Percentiles rank a stretch among this genome's conserved stretches.
Conservation (phyloP, 2,329 filamentous ascomycete genomes). For the Capronia epimyces region DNA sequence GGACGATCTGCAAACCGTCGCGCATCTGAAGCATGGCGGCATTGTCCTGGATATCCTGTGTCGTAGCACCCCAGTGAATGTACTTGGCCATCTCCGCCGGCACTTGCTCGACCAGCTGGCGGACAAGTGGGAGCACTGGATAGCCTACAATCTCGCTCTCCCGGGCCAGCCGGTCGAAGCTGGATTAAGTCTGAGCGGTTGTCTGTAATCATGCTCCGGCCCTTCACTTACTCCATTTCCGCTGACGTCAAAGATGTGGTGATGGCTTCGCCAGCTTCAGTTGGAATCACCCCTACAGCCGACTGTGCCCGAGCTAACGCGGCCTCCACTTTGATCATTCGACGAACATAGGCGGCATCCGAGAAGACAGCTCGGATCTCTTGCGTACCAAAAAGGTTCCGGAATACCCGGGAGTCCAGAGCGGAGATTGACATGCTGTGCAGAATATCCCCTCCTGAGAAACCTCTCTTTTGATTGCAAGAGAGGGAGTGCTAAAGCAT, state of each 20-base stretch:
- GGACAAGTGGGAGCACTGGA: conserved; percentile 29
- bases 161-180: conserved; percentile 24
- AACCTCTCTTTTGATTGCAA: too few relatives aligned
- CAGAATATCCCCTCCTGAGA: too few relatives aligned
- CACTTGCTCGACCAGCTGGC: conserved; percentile 26
- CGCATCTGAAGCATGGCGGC: conserved; percentile 52
- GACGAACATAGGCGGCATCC: conserved; percentile 28
- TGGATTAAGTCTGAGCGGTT: neutral
- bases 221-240: conserved; percentile 20
- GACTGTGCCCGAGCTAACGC: conserved; percentile 29
- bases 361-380: conserved; percentile 29
- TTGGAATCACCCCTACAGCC: conserved; percentile 26
- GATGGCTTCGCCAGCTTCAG: conserved; percentile 25
- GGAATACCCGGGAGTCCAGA: conserved; percentile 30
- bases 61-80: conserved; percentile 56
- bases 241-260: conserved; percentile 14
- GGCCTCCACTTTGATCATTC: conserved; percentile 26
- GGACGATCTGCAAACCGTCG: conserved; percentile 45
- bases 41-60: conserved; percentile 56
- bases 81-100: conserved; percentile 38
- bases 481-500: neutral
- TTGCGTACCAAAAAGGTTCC: conserved; percentile 30
- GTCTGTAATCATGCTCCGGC: neutral
- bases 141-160: conserved; percentile 32
- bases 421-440: conserved; percentile 25